Percentiles rank a stretch among this genome's conserved stretches.
Conservation (phyloP, 2,329 filamentous ascomycete genomes). For the Xylariaceae sp. region DNA sequence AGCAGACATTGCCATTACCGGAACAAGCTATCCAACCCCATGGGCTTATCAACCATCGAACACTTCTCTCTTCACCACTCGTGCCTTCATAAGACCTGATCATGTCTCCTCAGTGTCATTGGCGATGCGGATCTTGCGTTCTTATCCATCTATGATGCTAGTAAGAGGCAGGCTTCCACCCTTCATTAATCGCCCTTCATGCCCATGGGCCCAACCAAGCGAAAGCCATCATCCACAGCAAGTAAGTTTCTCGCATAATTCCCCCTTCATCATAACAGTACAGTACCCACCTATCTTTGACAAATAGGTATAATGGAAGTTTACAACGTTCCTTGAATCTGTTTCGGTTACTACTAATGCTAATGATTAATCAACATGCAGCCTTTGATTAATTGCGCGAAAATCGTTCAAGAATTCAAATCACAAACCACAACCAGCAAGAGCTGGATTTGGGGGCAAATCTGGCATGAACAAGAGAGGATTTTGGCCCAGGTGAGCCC, state of each 20-base stretch:
- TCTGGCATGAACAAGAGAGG: conserved; percentile 14
- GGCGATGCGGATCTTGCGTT: conserved; percentile 3
- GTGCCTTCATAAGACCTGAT: conserved; percentile 2
- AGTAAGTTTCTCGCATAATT: not conserved
- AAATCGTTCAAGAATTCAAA: not conserved
- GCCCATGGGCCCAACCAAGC: not conserved
- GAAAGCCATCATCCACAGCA: not conserved
- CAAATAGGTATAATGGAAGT: not conserved
- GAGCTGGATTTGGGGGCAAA: conserved; percentile 4
- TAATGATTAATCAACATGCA: not conserved
- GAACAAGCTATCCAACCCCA: not conserved
- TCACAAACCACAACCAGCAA: not conserved
- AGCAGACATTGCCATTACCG: not conserved
- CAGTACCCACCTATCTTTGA: not conserved
- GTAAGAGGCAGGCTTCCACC: conserved; percentile 3
- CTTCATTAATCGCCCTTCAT: conserved; percentile 2
- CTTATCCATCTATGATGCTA: conserved; percentile 9
- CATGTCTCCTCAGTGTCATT: conserved; percentile 1
- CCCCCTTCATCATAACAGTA: not conserved
- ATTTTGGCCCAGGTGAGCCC: conserved; percentile 4
- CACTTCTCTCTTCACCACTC: conserved; percentile 1
- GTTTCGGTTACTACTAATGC: not conserved
- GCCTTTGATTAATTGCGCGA: not conserved
- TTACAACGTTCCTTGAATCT: not conserved
- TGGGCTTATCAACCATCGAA: not conserved